Evolutionary conservation across 805 yeast genomes (phyloP), one percentile per base, ranked within the genome.

Genomic region (Ogataea methanolica): DNA sequence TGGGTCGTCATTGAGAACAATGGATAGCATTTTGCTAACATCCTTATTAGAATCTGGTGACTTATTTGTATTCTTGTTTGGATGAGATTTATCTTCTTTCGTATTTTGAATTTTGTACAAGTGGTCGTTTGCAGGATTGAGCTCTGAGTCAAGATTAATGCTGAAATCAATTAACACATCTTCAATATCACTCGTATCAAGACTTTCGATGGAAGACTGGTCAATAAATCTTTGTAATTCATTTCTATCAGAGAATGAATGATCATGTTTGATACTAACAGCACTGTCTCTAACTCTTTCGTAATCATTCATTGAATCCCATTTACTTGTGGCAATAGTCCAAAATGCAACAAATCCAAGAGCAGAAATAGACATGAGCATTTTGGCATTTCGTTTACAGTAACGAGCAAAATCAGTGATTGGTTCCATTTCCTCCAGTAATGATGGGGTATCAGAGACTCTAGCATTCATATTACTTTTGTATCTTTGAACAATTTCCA

Each of bases 361-460:
- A 6, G 59, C 61, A 22, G 37, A 54, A 3, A 46, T 26, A 2
- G 45, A 29, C 43, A 57, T 57, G 3, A 65, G 52, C 19, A 39
- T 38, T 14, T 54, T 50, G 36, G 54, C 51, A 5, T 53, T 41
- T 6, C 51, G 39, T 4, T 62, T 33, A 39, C 66, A 65, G 45
- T 59, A 65, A 21, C 59, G 46, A 9, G 62, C 65, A 48, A 63
- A 61, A 33, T 61, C 65, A 12, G 66, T 59, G 6, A 56, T 39
- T 11, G 61, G 64, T 22, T 53, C 50, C 7, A 61, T 53, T 14
- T 50, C 55, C 14, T 54, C 51, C 19, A 65, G 45, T 26, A 65
- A 48, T 22, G 44, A 19, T n/a, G 34, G 45, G 0, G 61, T 53
- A 14, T 50, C 41, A 9, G 42, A 42, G 21, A 46, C 37, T 33